A percentile compares a stretch with the other conserved stretches of the same genome.
These are phyloP conservation scores for Leccinum broughii DNA, from an alignment of 768 basidiomycete species.

Conservation along the genomic window DNA sequence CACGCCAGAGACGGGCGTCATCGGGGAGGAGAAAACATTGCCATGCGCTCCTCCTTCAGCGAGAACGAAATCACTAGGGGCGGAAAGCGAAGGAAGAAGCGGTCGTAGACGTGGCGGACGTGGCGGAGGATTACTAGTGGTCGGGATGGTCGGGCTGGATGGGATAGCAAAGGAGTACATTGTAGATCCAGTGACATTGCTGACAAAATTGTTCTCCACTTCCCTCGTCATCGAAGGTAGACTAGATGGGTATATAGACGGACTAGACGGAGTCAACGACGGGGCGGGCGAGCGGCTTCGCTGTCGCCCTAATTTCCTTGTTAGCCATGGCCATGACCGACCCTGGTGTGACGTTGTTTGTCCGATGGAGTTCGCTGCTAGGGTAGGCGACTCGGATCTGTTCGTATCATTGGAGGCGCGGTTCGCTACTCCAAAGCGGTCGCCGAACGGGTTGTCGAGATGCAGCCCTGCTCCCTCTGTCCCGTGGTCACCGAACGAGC, in stretches of 20 bases:
- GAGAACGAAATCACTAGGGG: too few relatives aligned
- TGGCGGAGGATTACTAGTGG: background rate
- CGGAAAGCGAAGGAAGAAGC: background rate
- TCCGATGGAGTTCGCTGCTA: conserved; percentile 5
- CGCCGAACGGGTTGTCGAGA: background rate
- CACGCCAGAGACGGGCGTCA: too few relatives aligned
- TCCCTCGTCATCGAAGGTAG: conserved; percentile 34
- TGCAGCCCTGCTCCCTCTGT: background rate
- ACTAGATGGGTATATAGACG: conserved; percentile 51
- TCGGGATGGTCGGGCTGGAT: background rate
- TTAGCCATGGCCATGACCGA: conserved; percentile 21
- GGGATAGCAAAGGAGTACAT: background rate
- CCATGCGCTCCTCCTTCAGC: too few relatives aligned
- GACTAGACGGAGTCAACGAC: conserved; percentile 46
- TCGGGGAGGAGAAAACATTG: too few relatives aligned
- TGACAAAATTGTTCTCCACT: background rate
- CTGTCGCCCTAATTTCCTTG: conserved; percentile 12
- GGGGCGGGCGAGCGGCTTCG: background rate
- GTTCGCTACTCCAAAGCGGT: too few relatives aligned
- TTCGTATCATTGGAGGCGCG: too few relatives aligned
- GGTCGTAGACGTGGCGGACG: background rate
- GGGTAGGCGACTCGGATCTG: background rate
- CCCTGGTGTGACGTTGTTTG: conserved; percentile 12
- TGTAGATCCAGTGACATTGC: conserved; percentile 19
- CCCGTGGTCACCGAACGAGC: background rate